Evolutionary conservation across 208 protist species (phyloP), one percentile per base, ranked within the genome.

Genomic region (Porcisia hertigi): DNA sequence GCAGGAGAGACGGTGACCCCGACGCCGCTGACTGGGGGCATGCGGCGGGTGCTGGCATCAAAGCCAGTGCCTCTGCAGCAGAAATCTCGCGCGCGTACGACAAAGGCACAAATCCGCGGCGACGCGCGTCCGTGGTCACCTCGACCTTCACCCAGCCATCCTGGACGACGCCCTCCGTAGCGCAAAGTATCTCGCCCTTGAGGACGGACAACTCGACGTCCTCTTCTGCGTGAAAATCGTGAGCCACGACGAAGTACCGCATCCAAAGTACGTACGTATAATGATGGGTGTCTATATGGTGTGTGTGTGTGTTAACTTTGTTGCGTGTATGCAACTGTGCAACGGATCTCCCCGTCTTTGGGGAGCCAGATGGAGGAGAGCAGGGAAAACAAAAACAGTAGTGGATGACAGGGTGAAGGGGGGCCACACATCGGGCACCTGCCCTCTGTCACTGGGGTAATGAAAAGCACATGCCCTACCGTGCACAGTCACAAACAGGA

Each of bases 101-200:
- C 16, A 89, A 60, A 5, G 93, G 93, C 30, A 95, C 91, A 73
- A 97, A 97, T 47, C 93, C 93, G 49, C 83, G 82, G 7, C 91
- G 84, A 9, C 66, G 69, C 9, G 55, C 39, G 25, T 88, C 84
- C 30, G 66, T 53, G 53, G 77, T 41, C 4, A 88, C 82, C 59
- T 89, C 82, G 12, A 95, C 89, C 82, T 92, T 92, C 18, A 95
- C 82, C 91, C 93, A 97, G 12, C 93, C 93, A 74, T 97, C 91
- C 52, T 91, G 88, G 2, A 80, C 80, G 0, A 86, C 69, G 62
- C 62, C 71, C 25, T 95, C 88, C 3, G 84, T 76, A 1, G 88
- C 69, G 43, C 76, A 58, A 2, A 97, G 77, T 39, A 80, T 30
- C 76, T 97, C 91, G 60, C 87, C 91, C 71, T 91, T 93, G 11